Conservation (phyloP, 2,329 filamentous ascomycete genomes). For the Neonectria hederae region DNA sequence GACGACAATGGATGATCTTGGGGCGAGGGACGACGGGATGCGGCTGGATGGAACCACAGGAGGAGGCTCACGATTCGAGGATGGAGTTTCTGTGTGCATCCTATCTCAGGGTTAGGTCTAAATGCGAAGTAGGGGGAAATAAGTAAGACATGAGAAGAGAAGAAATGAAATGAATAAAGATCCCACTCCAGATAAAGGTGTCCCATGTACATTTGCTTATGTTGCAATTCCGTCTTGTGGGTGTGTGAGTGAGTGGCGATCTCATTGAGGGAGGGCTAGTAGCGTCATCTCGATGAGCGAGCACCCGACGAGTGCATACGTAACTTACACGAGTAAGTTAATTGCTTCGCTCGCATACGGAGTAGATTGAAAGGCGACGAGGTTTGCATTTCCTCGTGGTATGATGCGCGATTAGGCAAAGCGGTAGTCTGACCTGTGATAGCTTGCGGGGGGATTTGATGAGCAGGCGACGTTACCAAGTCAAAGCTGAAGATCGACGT, state of each 20-base stretch:
- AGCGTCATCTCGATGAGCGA: neutral
- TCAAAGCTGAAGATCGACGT: neutral
- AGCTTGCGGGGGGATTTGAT: neutral
- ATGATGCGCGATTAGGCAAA: conserved; percentile 11
- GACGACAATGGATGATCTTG: neutral
- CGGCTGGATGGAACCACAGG: neutral
- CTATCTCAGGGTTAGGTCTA: neutral
- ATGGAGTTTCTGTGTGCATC: neutral
- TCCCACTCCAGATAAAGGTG: neutral
- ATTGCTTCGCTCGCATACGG: no score
- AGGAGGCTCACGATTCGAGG: neutral
- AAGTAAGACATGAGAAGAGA: neutral
- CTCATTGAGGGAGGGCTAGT: neutral
- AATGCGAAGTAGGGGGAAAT: neutral
- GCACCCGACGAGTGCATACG: neutral
- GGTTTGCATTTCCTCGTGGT: neutral
- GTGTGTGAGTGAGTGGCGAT: neutral
- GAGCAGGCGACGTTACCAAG: neutral
- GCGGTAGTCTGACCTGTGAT: neutral
- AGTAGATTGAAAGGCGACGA: no score
- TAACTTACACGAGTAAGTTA: no score
- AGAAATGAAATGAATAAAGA: neutral
- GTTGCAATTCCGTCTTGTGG: neutral
- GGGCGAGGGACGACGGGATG: neutral
- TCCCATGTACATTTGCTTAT: neutral